Base-by-base conservation (phyloP, 2,329 filamentous ascomycete species). In the Aschersonia sp. region DNA sequence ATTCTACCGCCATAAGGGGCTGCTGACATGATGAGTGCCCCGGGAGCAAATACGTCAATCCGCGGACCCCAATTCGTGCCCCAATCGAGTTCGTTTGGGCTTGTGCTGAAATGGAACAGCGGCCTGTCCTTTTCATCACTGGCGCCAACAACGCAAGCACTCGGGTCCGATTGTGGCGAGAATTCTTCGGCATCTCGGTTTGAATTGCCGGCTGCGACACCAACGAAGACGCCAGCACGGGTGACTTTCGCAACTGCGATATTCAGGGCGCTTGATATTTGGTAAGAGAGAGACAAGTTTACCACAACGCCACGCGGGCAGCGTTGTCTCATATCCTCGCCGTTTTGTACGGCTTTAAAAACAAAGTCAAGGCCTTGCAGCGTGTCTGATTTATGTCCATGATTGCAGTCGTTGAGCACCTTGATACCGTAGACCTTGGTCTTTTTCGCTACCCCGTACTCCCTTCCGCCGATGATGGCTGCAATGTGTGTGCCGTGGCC, bases 31-130 rank as follows among this genome's bases (percentile, higher is more conserved):
- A 44, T 31, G 20, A 9, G 7, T 9, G 20, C 9, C 9, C 20
- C 43, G 6, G 43, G 43, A 31, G 43, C 43, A 9, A 44, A 31
- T 9, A 44, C 43, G 9, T 44, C 30, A 29, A 44, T 31, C 28
- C 9, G 28, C 5, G 43, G 43, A 5, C 43, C 43, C 28, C 30
- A 72, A 59, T 73, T 73, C 48, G 65, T 68, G 59, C 66, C 71
- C 10, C 51, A 54, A 7, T 68, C 62, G 9, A 60, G 58, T 12
- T 53, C 51, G 51, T 68, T 64, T 20, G 20, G 20, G 4, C 40
- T n/a, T 28, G 10, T 20, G 9, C 20, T n/a, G 2, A 6, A 12
- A 6, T 2, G 10, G 40, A n/a, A 28, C 9, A 42, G n/a, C 6
- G 20, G 40, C 40, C 20, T 9, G 40, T 42, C 40, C 30, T 54